These are phyloP conservation scores for Lactarius evosmus DNA, from an alignment of 768 basidiomycete genomes.

Conservation along the genomic window DNA sequence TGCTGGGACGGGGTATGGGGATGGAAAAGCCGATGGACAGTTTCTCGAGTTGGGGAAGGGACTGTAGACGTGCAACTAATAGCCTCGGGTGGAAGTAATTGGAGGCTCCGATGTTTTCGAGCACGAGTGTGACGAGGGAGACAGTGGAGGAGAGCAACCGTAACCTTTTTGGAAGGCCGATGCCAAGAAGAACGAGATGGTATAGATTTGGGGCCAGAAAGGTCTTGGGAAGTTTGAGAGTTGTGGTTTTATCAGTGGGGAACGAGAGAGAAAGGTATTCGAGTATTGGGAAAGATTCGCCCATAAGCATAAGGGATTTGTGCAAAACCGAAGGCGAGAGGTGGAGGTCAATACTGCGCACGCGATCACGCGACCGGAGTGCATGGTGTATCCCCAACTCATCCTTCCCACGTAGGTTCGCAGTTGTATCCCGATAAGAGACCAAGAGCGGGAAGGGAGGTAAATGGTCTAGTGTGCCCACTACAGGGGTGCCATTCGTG, in stretches of 20 bases:
- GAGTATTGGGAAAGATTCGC: neutral
- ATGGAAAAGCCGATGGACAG: neutral
- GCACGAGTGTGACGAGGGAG: neutral
- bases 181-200: neutral
- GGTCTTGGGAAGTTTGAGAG: neutral
- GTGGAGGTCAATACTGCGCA: neutral
- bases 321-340: neutral
- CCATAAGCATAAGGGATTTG: neutral
- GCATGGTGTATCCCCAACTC: neutral
- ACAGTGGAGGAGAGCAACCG: neutral
- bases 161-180: slow-evolving; percentile 3
- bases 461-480: neutral
- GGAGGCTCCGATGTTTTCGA: neutral
- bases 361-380: neutral
- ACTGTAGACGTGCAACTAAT: neutral
- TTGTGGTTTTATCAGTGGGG: neutral
- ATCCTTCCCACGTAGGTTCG: neutral
- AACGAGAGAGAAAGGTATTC: neutral
- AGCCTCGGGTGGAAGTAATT: neutral
- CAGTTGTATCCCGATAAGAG: neutral
- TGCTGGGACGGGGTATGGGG: neutral
- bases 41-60: neutral
- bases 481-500: neutral
- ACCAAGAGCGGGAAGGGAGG: neutral
- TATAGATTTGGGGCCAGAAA: neutral